A percentile compares a stretch with the other conserved stretches of the same genome.
These are phyloP conservation scores for Dioszegia crocea DNA, from an alignment of 768 basidiomycete genomes.

Conservation along the genomic window DNA sequence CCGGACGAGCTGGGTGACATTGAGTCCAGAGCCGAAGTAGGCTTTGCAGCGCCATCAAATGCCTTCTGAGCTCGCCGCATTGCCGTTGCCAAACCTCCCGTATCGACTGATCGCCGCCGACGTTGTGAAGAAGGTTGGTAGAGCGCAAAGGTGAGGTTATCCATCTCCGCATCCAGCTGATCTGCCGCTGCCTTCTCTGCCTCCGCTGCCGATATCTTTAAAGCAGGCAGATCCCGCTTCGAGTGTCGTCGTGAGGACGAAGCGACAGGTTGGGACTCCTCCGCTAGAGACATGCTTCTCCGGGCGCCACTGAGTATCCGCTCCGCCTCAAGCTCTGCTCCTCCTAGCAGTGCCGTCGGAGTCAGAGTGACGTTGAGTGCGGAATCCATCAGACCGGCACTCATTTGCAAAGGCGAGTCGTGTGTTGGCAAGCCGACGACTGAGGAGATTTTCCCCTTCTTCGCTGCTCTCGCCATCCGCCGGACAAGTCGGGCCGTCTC, in stretches of 20 bases:
- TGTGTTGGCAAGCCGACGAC: slow-evolving; percentile 11
- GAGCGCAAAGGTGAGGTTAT: slow-evolving; percentile 10
- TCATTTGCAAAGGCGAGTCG: neutral
- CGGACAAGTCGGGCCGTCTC: slow-evolving; percentile 25
- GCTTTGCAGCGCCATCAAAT: slow-evolving; percentile 61
- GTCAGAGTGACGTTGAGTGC: slow-evolving; percentile 27
- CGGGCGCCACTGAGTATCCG: slow-evolving; percentile 21
- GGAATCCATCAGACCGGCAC: neutral
- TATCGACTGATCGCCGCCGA: slow-evolving; percentile 71
- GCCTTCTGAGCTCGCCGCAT: slow-evolving; percentile 50
- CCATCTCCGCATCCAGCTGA: slow-evolving; percentile 3
- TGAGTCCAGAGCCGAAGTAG: slow-evolving; percentile 51
- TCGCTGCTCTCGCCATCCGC: slow-evolving; percentile 28
- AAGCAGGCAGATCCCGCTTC: neutral
- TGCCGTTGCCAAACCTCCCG: slow-evolving; percentile 81
- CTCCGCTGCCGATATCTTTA: neutral
- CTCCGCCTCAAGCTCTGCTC: slow-evolving; percentile 38
- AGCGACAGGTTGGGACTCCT: neutral
- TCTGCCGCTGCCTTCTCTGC: neutral
- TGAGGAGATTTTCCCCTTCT: slow-evolving; percentile 21
- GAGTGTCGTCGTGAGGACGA: neutral
- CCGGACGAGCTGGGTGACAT: slow-evolving; percentile 53
- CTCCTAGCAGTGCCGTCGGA: slow-evolving; percentile 36
- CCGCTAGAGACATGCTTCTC: neutral
- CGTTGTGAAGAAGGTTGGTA: slow-evolving; percentile 16